phyloP scores from a whole-genome alignment of 2,329 filamentous ascomycete species.

The Trichophyton simii region DNA sequence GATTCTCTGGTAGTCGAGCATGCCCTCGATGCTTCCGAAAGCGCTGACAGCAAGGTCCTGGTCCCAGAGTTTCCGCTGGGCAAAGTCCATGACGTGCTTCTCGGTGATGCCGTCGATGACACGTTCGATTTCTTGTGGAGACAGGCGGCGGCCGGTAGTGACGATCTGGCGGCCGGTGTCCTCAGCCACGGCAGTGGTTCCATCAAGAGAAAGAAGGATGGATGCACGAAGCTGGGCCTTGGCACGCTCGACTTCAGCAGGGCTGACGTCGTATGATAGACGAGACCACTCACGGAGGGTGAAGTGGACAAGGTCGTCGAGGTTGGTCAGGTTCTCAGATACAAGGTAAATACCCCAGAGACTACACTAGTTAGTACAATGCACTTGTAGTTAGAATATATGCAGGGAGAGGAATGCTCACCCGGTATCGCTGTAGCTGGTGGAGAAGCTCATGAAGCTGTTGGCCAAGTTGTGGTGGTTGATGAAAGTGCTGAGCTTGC shows the following conservation, averaged over 20 bases:
- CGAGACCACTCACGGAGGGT: conserved; percentile 96
- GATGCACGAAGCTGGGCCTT: conserved; percentile 99
- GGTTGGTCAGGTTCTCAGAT: conserved; percentile 69
- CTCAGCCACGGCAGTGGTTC: conserved; percentile 92
- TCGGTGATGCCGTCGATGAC: conserved; percentile 78
- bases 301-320: conserved; percentile 97
- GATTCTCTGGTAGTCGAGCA: conserved; percentile 42
- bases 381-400: neutral
- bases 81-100: conserved; percentile 96
- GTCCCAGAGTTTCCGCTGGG: conserved; percentile 92
- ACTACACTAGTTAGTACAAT: conserved; percentile 38
- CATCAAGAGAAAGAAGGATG: conserved; percentile 91
- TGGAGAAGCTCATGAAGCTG: conserved; percentile 99
- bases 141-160: conserved; percentile 86
- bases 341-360: conserved; percentile 99
- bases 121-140: conserved; percentile 86
- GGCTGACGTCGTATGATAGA: conserved; percentile 73
- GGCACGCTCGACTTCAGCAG: conserved; percentile 90
- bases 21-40: conserved; percentile 81
- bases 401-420: conserved; percentile 37
- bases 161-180: conserved; percentile 98
- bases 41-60: conserved; percentile 89
- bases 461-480: conserved; percentile 93
- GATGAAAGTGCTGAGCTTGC: conserved; percentile 91
- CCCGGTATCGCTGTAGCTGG: conserved; percentile 98